Evolutionary conservation across 768 basidiomycete genomes (phyloP), one percentile per base, ranked within the genome.

Genomic region (Boletus sp.): DNA sequence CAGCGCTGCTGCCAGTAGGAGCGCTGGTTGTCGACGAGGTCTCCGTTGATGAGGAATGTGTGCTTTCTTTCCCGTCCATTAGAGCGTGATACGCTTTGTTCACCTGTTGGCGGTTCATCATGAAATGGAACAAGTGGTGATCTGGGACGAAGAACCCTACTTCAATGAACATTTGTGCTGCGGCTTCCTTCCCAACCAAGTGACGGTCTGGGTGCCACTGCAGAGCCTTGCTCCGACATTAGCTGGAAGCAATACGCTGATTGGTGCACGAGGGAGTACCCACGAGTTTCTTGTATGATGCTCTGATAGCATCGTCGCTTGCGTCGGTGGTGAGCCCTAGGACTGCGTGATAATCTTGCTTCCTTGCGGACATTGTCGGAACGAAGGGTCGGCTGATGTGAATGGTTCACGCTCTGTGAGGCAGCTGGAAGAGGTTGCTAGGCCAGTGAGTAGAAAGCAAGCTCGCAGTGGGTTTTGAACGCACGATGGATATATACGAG

Each of bases 201-300:
- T 83, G 82, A 55, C 83, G 83, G 70, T 86, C 84, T 57, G 84
- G 84, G 59, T 87, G 84, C 83, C 84, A 87, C 63, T 76, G 77
- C 51, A 86, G 71, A 59, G 83, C 84, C 84, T 80, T 57, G 32
- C 35, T 56, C 9, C 30, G 33, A 48, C 32, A 21, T 62, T 51
- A 61, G 58, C 40, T 45, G 45, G 61, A 54, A 63, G 52, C 70
- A 59, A 55, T 43, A 54, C 57, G 49, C 42, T 51, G 48, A 61
- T 11, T 57, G 50, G 69, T 63, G 51, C 53, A 55, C 53, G 55
- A 57, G 50, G 34, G 49, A 54, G 39, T 29, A 65, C 73, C 62
- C 72, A 85, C 85, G 72, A 82, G 73, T 66, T 75, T 79, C 71
- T 80, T 84, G 71, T 87, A 87, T 14, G 84, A 83, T 48, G 74